Conservation (phyloP, 2,329 filamentous ascomycete genomes). For the Aspergillus transmontanensis region DNA sequence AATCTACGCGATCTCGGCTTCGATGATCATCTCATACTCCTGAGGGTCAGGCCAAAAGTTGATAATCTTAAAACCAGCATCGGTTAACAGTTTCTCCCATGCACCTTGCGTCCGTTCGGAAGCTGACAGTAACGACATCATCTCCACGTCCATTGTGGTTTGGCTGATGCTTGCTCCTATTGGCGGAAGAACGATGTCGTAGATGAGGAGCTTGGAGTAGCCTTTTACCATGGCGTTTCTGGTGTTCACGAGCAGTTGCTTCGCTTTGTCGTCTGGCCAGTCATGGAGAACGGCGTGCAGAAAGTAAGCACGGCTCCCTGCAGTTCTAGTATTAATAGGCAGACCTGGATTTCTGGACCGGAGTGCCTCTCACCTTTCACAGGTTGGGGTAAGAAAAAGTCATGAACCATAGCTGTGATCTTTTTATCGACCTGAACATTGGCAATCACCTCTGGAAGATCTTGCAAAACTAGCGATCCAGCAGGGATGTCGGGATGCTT, state of each 20-base stretch:
- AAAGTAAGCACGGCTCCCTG: constrained; percentile 44
- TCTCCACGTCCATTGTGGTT: constrained; percentile 38
- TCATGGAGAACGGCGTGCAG: constrained; percentile 49
- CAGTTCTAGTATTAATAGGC: neutral
- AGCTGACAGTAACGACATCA: constrained; percentile 52
- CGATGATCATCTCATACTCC: constrained; percentile 33
- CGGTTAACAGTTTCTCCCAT: constrained; percentile 31
- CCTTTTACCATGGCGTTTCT: constrained; percentile 41
- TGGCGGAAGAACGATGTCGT: constrained; percentile 43
- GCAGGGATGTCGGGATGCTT: constrained; percentile 36
- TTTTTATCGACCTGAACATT: constrained; percentile 26
- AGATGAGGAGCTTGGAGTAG: constrained; percentile 42
- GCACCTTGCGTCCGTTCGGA: constrained; percentile 32
- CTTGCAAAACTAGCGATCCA: constrained; percentile 41
- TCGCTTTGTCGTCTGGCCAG: constrained; percentile 41
- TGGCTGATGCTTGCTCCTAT: constrained; percentile 33
- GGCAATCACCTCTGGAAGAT: constrained; percentile 41
- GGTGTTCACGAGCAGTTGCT: constrained; percentile 33
- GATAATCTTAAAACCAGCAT: constrained; percentile 29
- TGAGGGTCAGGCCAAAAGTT: constrained; percentile 34
- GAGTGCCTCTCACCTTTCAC: constrained; percentile 24
- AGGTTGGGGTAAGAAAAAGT: constrained; percentile 32
- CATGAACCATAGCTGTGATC: constrained; percentile 28
- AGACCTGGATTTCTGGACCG: neutral
- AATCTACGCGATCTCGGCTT: constrained; percentile 21